Evolutionary conservation across 108 stramenopile genomes (phyloP).

Genomic region (Phaeodactylum tricornutum): DNA sequence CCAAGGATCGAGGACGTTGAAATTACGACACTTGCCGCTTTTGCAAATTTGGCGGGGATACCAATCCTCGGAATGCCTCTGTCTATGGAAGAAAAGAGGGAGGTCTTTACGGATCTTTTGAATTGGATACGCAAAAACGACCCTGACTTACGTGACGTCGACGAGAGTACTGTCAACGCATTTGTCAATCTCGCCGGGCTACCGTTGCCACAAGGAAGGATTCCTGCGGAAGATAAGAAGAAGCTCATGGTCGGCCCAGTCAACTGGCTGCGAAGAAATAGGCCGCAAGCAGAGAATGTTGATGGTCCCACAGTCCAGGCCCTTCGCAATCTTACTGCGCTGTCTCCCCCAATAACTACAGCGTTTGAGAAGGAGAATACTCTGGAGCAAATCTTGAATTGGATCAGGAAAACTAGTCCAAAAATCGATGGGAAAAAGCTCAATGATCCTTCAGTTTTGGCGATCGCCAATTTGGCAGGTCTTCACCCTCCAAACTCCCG

Average conservation of each 20-base stretch:
- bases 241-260: conserved; percentile 15
- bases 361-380: too few species aligned
- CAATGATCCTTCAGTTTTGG: conserved; percentile 3
- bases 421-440: conserved; percentile 1
- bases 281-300: conserved; percentile 1
- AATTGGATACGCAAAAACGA: conserved; percentile 23
- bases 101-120: conserved; percentile 16
- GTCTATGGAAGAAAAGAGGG: background rate
- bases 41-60: conserved; percentile 5
- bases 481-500: background rate
- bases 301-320: conserved; percentile 1
- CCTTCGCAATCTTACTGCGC: background rate
- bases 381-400: conserved; percentile 11
- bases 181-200: conserved; percentile 9
- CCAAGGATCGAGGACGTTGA: conserved; percentile 1
- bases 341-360: too few species aligned
- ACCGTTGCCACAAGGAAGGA: conserved; percentile 2
- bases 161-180: conserved; percentile 1
- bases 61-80: too few species aligned
- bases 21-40: background rate
- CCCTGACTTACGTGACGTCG: background rate
- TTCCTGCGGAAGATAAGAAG: conserved; percentile 1
- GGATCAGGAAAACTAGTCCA: conserved; percentile 14
- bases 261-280: conserved; percentile 16
- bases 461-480: conserved; percentile 3